Base-by-base conservation (phyloP, 140 eudicot genomes). In the Anethum foeniculum region DNA sequence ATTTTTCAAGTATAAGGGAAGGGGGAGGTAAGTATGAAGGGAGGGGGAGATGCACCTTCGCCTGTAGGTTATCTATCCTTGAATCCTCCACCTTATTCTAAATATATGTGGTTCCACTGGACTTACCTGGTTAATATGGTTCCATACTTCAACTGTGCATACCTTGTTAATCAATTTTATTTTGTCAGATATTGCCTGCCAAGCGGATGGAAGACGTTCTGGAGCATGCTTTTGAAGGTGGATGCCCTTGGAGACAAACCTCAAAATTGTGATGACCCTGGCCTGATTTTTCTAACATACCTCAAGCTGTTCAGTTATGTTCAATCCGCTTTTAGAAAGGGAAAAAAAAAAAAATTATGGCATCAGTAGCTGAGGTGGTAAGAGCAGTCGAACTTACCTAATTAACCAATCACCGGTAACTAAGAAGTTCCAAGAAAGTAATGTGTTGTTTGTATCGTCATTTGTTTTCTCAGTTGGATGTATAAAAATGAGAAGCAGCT, bases 171-270 rank as follows among this genome's bases (percentile, higher is more conserved):
- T 41, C 14, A 34, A n/a, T 71, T 77, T 77, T 28, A 27, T 75
- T 77, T 71, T 30, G 60, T 84, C 87, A 95, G 99, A 92, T 95
- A 85, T 44, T 95, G 77, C 85, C 82, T 80, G 99, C 96, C 11
- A 95, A 91, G 88, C 86, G 98, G 71, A 87, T 95, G 99, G 99
- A 95, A 82, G 99, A 95, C 71, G 99, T 95, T 67, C 85, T 94
- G 81, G 97, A 94, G 73, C 96, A 94, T 13, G 98, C 98, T 77
- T 95, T 95, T 82, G 99, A 95, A 86, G 97, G 99, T 48, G 99
- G 99, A 25, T 95, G 98, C 79, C 98, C 98, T 4, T 92, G 93
- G 97, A 92, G 93, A 88, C 88, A 83, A 75, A 92, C 81, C 78
- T 86, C 97, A 5, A 92, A 82, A 80, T 83, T 95, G 84, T 95